Evolutionary conservation across 352 stramenopile genomes (phyloP), one percentile per base, ranked within the genome.

Genomic region (Pythium scleroteichum): DNA sequence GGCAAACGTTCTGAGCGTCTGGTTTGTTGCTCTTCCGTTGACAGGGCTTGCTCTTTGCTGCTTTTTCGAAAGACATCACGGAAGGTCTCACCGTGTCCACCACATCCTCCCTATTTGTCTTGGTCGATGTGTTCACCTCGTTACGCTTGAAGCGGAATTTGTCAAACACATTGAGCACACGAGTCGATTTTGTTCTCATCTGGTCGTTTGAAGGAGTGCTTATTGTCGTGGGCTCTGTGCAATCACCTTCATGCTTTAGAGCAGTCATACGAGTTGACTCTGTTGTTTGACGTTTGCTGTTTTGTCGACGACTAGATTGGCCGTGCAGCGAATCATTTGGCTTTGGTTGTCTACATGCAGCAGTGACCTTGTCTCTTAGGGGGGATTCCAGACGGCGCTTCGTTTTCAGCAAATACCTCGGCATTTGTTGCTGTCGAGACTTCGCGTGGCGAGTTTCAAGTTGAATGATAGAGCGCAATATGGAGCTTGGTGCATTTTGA

Each of bases 391-490:
- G 19, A 24, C 17, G 17, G 33, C 17, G 7, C 17, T 56, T 61
- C n/a, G 44, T 59, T 33, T 68, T 62, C 17, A 45, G 32, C 62
- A 69, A 53, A 41, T 53, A 69, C 32, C 29, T 29, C 1, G 33
- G 26, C 6, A 70, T 65, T 8, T 50, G 13, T 48, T 70, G 63
- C 20, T 70, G 63, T 29, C 60, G 64, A 24, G 24, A 44, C 4
- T 54, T 62, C 19, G 61, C 14, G 20, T 68, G 61, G 23, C 27
- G 53, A 6, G 35, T 40, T 22, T 53, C 47, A 2, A 68, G 40
- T 24, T 49, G 10, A 2, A 68, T 51, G 35, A 68, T 68, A 17
- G 61, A 63, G 9, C 22, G 50, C 38, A 68, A 16, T 33, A 68
- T 68, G 27, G 47, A 22, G 41, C 61, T 54, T 26, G 17, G 41